Percentiles rank a stretch among this genome's conserved stretches.
phyloP scores from a whole-genome alignment of 2,329 filamentous ascomycete genomes.

The Colletotrichum endophyticum region DNA sequence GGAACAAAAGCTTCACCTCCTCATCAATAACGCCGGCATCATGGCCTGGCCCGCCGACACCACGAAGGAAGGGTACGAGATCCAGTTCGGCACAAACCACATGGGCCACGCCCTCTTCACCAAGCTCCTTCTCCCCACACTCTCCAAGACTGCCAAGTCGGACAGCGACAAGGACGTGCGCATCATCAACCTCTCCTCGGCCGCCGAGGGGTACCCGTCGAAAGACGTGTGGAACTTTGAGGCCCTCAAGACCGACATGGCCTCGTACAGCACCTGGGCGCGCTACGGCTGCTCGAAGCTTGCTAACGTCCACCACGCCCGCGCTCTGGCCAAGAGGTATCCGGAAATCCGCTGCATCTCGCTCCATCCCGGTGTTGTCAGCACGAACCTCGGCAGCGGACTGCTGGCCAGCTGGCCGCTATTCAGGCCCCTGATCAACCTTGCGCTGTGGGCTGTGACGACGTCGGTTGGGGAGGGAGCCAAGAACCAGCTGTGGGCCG shows the following conservation, averaged over 20 bases:
- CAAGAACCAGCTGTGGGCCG: conserved; percentile 22
- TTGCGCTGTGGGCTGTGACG: background rate
- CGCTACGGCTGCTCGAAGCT: conserved; percentile 51
- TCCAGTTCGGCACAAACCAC: conserved; percentile 55
- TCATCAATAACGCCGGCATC: conserved; percentile 53
- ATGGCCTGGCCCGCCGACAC: conserved; percentile 39
- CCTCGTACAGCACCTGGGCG: conserved; percentile 38
- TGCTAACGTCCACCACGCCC: conserved; percentile 28
- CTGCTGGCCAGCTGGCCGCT: background rate
- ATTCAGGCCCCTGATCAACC: background rate
- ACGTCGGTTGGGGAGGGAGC: conserved; percentile 5
- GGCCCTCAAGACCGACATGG: conserved; percentile 23
- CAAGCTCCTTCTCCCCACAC: conserved; percentile 36
- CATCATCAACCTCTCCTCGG: conserved; percentile 20
- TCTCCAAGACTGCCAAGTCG: conserved; percentile 30
- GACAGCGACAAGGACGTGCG: conserved; percentile 14
- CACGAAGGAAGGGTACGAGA: conserved; percentile 52
- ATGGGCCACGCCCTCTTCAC: conserved; percentile 51
- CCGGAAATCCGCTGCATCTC: conserved; percentile 47
- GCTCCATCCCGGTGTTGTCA: conserved; percentile 47
- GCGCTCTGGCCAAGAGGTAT: conserved; percentile 33
- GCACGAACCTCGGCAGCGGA: conserved; percentile 28
- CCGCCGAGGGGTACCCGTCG: conserved; percentile 4
- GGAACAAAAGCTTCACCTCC: conserved; percentile 43
- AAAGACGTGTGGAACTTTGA: conserved; percentile 11